A percentile compares a stretch with the other conserved stretches of the same genome.
Evolutionary conservation across 352 stramenopile genomes (phyloP).

Genomic region (Phytopythium mirpurense): DNA sequence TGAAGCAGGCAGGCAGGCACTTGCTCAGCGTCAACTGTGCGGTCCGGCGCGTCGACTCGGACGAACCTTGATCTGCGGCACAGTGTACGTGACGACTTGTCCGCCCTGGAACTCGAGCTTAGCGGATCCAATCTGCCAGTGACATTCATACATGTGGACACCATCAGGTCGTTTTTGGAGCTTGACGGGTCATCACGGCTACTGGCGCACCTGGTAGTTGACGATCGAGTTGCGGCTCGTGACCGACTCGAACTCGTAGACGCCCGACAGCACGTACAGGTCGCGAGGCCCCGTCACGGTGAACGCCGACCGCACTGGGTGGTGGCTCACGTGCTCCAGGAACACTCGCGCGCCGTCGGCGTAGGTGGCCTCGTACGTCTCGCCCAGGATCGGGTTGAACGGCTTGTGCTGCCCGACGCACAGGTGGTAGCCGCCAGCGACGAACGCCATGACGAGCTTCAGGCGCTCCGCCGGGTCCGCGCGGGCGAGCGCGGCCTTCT

Average conservation of each 20-base stretch:
- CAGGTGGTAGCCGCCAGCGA: conserved; percentile 62
- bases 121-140: conserved; percentile 16
- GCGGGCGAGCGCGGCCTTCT: conserved; percentile 46
- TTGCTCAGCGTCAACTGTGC: background rate
- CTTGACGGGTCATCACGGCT: background rate
- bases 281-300: conserved; percentile 34
- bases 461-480: conserved; percentile 58
- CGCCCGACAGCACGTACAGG: conserved; percentile 46
- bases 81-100: conserved; percentile 49
- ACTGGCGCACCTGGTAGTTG: conserved; percentile 39
- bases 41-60: too few relatives aligned
- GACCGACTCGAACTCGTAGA: conserved; percentile 70
- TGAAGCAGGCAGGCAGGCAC: background rate
- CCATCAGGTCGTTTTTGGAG: too few relatives aligned
- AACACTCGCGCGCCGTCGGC: conserved; percentile 63
- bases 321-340: conserved; percentile 68
- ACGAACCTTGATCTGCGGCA: conserved; percentile 66
- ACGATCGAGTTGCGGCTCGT: conserved; percentile 62
- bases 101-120: conserved; percentile 51
- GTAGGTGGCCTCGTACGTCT: conserved; percentile 75
- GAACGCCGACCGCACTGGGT: conserved; percentile 65
- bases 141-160: background rate
- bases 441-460: conserved; percentile 69
- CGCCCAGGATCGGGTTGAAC: conserved; percentile 77
- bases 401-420: conserved; percentile 71